Conservation (phyloP, 306 rosid species). For the Astragalus glycyphyllos region DNA sequence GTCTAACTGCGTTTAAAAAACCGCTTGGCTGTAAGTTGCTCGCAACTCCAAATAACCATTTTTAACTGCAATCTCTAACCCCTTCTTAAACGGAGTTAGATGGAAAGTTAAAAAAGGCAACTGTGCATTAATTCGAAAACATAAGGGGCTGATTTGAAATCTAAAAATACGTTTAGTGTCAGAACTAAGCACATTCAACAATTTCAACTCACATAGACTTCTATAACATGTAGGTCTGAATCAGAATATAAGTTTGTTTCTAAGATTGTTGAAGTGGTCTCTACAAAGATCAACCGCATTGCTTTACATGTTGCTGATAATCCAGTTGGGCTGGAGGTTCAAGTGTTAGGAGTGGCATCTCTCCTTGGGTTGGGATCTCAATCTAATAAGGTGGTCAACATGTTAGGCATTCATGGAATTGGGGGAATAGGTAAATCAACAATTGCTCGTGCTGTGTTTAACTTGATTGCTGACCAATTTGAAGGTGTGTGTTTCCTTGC, state of each 20-base stretch:
- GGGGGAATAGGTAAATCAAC: slow-evolving; percentile 19
- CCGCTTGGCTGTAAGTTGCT: no score
- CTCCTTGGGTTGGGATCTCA: background rate
- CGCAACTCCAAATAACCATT: no score
- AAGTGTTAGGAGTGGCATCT: slow-evolving; percentile 14
- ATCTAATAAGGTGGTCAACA: background rate
- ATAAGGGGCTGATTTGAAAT: no score
- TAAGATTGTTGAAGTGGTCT: background rate
- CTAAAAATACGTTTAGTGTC: no score
- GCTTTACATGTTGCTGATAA: background rate
- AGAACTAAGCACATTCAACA: no score
- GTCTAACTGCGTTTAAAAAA: no score
- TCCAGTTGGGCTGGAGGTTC: slow-evolving; percentile 20
- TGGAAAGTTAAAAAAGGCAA: no score
- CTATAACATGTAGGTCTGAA: slow-evolving; percentile 12
- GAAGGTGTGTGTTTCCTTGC: background rate
- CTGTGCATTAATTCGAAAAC: no score
- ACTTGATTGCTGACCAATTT: slow-evolving; percentile 4
- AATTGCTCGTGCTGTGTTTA: slow-evolving; percentile 18
- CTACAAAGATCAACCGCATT: background rate
- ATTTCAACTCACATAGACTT: background rate
- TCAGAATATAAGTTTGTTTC: slow-evolving; percentile 1
- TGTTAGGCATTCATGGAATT: slow-evolving; percentile 9
- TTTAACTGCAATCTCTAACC: no score
- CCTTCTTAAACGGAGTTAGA: no score